Evolutionary conservation across 1,284 basidiomycete genomes (phyloP).

Genomic region (Lentinula novae-zelandiae): DNA sequence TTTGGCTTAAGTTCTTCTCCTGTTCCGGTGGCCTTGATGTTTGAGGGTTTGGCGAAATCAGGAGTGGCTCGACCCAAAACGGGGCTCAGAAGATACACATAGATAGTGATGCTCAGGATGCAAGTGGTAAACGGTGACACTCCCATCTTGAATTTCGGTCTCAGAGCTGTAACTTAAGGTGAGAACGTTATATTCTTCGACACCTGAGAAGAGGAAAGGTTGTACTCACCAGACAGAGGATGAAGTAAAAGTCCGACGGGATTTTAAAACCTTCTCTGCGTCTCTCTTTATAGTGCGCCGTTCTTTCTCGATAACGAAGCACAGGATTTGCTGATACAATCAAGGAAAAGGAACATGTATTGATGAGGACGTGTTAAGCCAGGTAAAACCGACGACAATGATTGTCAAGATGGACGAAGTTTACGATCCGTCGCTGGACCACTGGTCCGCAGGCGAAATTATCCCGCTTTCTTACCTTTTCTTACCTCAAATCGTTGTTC

Average conservation of each 20-base stretch:
- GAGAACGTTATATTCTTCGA: background rate
- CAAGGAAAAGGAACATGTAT: background rate
- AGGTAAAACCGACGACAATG: too few relatives aligned
- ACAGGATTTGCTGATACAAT: background rate
- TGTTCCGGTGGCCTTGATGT: background rate
- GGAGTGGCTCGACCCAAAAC: background rate
- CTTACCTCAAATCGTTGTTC: background rate
- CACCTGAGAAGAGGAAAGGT: background rate
- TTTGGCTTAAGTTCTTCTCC: constrained; percentile 15
- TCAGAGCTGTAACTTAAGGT: background rate
- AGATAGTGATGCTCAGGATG: background rate
- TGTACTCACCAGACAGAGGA: background rate
- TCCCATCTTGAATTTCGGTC: background rate
- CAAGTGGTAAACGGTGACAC: background rate
- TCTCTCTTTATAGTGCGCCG: background rate
- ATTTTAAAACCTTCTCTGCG: background rate
- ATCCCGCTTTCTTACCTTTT: too few relatives aligned
- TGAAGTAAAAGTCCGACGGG: background rate
- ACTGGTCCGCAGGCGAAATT: background rate
- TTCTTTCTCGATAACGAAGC: background rate
- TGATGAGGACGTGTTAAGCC: too few relatives aligned
- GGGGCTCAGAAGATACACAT: background rate
- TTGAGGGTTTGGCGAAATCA: background rate
- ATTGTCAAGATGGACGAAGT: background rate
- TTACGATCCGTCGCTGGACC: background rate